Percentiles rank a stretch among this genome's conserved stretches.
Evolutionary conservation across 306 rosid species (phyloP).

Genomic region (Luffa acutangula): DNA sequence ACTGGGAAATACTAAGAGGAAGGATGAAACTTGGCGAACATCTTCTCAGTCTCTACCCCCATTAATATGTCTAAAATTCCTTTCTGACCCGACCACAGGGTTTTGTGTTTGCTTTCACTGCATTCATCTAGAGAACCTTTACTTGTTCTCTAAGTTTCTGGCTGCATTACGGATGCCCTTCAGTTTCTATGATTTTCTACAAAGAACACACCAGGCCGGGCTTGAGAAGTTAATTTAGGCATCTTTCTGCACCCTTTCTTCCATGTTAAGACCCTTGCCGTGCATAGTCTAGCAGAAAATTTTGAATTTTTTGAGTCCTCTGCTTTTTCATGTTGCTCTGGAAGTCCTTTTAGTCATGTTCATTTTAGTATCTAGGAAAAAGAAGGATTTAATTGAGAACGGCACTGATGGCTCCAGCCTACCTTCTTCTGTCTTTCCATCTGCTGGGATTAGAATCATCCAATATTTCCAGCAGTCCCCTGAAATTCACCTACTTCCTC

Average conservation of each 20-base stretch:
- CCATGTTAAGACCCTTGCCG: neutral
- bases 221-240: neutral
- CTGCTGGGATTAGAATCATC: neutral
- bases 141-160: neutral
- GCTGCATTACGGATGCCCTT: neutral
- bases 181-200: neutral
- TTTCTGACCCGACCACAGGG: neutral
- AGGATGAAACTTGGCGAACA: neutral
- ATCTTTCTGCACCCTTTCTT: neutral
- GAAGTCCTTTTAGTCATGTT: neutral
- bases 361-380: neutral
- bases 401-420: neutral
- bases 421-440: neutral
- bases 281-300: neutral
- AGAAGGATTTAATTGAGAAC: neutral
- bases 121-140: neutral
- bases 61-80: neutral
- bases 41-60: neutral
- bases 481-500: neutral
- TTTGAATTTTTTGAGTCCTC: neutral
- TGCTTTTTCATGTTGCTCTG: neutral
- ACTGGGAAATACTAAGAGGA: neutral
- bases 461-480: neutral
- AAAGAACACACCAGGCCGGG: neutral
- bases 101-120: neutral